Evolutionary conservation across 495 filamentous ascomycete species (phyloP).

Genomic region (Aspergillus baeticus): DNA sequence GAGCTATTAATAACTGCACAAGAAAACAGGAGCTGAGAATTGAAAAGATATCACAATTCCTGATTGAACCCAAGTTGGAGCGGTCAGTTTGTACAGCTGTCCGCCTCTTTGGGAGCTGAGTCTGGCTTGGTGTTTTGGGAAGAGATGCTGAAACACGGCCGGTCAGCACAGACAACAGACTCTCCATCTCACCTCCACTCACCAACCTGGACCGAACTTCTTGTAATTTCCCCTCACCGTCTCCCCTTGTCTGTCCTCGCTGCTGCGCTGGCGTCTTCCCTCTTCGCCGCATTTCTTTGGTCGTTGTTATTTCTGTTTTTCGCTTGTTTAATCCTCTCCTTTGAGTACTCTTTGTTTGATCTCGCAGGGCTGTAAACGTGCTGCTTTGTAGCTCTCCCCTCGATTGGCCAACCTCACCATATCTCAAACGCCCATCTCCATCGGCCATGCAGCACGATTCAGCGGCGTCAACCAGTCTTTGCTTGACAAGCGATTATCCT

Average conservation of each 20-base stretch:
- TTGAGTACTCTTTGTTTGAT: not conserved
- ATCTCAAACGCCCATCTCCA: conserved; percentile 15
- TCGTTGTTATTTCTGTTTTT: not conserved
- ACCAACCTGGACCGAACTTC: too few relatives aligned
- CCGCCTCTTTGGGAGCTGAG: not conserved
- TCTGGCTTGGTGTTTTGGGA: not conserved
- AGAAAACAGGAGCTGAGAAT: too few relatives aligned
- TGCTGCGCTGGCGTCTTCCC: not conserved
- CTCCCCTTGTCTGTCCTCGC: conserved; percentile 1
- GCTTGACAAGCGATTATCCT: conserved; percentile 2
- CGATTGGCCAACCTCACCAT: conserved; percentile 11
- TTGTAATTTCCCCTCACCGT: conserved; percentile 5
- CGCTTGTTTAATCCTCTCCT: not conserved
- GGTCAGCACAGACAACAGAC: not conserved
- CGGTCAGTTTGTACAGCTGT: too few relatives aligned
- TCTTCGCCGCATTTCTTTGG: not conserved
- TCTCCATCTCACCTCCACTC: not conserved
- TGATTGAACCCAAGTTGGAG: too few relatives aligned
- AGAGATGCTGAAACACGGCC: not conserved
- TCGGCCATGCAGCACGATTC: conserved; percentile 7
- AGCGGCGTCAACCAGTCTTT: conserved; percentile 6
- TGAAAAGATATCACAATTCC: too few relatives aligned
- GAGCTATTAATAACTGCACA: too few relatives aligned
- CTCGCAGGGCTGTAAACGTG: not conserved
- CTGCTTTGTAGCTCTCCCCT: conserved; percentile 1